Percentiles rank a stretch among this genome's conserved stretches.
Evolutionary conservation across 225 moss, liverwort and hornwort genomes (phyloP).

Genomic region (Polytrichum formosum): DNA sequence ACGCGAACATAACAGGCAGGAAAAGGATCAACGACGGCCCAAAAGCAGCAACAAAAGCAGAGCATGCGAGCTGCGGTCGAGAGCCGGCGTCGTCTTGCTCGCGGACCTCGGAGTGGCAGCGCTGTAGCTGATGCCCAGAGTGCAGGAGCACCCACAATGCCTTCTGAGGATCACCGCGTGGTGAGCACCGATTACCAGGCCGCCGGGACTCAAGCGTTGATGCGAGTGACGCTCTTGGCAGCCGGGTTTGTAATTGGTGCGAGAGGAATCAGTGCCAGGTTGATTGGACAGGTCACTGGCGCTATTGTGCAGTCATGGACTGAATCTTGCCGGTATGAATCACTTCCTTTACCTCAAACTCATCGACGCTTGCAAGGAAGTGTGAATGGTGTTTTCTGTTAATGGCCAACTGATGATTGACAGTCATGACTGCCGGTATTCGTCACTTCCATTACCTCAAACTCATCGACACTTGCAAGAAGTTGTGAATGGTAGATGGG

Average conservation of each 20-base stretch:
- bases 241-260: conserved; percentile 98
- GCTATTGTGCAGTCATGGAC: conserved; percentile 99
- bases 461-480: too few species aligned
- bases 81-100: conserved; percentile 89
- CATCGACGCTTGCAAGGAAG: too few species aligned
- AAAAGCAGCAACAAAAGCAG: conserved; percentile 84
- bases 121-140: conserved; percentile 52
- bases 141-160: conserved; percentile 50
- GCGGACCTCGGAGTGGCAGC: conserved; percentile 89
- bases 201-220: conserved; percentile 87
- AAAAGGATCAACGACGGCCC: conserved; percentile 16
- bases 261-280: conserved; percentile 83
- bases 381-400: too few species aligned
- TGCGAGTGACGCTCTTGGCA: conserved; percentile 91
- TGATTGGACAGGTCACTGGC: conserved; percentile 96
- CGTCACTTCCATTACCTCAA: too few species aligned
- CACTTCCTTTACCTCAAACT: too few species aligned
- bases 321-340: conserved; percentile 67
- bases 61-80: conserved; percentile 96
- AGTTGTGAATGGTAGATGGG: too few species aligned
- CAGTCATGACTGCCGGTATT: too few species aligned
- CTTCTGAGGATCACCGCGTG: conserved; percentile 94
- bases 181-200: conserved; percentile 96
- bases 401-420: too few species aligned
- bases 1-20: conserved; percentile 17